Evolutionary conservation across 108 stramenopile genomes (phyloP).

Genomic region (Cyclotella choctawhatcheeana): DNA sequence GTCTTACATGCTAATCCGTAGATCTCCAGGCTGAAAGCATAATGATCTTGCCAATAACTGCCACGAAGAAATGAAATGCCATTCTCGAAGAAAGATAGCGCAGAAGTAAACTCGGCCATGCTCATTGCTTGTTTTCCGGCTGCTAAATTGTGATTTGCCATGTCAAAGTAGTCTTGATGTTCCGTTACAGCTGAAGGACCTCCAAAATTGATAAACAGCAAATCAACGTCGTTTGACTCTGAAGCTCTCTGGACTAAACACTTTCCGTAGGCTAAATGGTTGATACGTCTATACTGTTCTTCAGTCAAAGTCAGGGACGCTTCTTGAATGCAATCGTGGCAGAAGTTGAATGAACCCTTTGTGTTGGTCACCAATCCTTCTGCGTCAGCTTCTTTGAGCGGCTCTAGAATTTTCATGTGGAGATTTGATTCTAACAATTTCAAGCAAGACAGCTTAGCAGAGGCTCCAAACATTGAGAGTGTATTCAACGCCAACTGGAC

Average conservation of each 20-base stretch:
- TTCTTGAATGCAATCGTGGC: constrained; percentile 28
- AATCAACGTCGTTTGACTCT: background rate
- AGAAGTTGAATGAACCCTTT: constrained; percentile 12
- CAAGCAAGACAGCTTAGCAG: background rate
- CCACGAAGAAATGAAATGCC: constrained; percentile 13
- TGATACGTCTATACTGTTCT: background rate
- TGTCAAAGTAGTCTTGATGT: background rate
- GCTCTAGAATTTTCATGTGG: background rate
- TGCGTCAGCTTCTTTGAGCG: constrained; percentile 5
- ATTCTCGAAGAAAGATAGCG: constrained; percentile 24
- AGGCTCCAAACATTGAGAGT: constrained; percentile 21
- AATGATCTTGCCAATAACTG: constrained; percentile 26
- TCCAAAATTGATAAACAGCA: constrained; percentile 21
- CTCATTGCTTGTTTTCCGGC: constrained; percentile 23
- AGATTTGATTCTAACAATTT: constrained; percentile 13
- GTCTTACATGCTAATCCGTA: constrained; percentile 14
- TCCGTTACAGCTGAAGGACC: background rate
- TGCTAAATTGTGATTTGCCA: constrained; percentile 17
- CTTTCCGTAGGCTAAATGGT: constrained; percentile 18
- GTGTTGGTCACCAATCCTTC: constrained; percentile 23
- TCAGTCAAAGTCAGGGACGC: constrained; percentile 28
- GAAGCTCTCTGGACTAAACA: background rate
- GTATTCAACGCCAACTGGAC: constrained; percentile 12
- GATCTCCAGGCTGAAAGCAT: constrained; percentile 26
- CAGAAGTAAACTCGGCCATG: constrained; percentile 18